Percentiles rank a stretch among this genome's conserved stretches.
phyloP scores from a whole-genome alignment of 2,329 filamentous ascomycete genomes.

The Arthrobotrys conoides region DNA sequence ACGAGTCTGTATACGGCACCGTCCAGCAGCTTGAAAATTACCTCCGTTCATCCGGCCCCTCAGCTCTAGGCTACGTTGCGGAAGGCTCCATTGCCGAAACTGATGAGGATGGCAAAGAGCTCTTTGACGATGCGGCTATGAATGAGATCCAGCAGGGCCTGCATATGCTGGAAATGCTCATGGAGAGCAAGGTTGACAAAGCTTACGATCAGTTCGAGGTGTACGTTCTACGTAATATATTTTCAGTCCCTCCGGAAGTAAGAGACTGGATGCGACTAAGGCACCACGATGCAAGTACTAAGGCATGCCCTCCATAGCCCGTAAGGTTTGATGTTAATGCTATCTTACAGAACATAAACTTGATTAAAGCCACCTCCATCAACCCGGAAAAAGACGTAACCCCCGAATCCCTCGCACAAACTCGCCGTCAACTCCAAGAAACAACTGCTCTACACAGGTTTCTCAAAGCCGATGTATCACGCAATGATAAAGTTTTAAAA shows the following conservation, averaged over 20 bases:
- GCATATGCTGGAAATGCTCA: conserved; percentile 84
- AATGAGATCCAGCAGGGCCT: conserved; percentile 89
- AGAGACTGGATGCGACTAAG: conserved; percentile 83
- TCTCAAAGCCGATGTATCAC: conserved; percentile 41
- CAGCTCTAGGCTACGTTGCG: conserved; percentile 82
- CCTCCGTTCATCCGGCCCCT: conserved; percentile 80
- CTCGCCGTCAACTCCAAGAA: conserved; percentile 54
- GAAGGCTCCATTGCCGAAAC: conserved; percentile 68
- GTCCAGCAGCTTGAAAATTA: conserved; percentile 89
- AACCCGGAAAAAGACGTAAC: conserved; percentile 48
- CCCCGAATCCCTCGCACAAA: conserved; percentile 49
- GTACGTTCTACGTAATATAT: conserved; percentile 87
- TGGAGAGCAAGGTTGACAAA: conserved; percentile 85
- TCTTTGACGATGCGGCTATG: conserved; percentile 71
- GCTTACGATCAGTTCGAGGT: conserved; percentile 91
- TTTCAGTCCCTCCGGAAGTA: conserved; percentile 79
- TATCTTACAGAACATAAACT: conserved; percentile 41
- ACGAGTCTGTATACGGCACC: conserved; percentile 90
- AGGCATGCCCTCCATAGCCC: conserved; percentile 33
- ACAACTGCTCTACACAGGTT: conserved; percentile 58
- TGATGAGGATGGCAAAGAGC: conserved; percentile 67
- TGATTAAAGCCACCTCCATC: conserved; percentile 48
- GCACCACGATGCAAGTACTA: conserved; percentile 80
- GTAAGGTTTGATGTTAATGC: background rate
- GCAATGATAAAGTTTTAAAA: conserved; percentile 43